Conservation (phyloP, 805 yeast genomes). For the Ogataea nakhonphanomensis region DNA sequence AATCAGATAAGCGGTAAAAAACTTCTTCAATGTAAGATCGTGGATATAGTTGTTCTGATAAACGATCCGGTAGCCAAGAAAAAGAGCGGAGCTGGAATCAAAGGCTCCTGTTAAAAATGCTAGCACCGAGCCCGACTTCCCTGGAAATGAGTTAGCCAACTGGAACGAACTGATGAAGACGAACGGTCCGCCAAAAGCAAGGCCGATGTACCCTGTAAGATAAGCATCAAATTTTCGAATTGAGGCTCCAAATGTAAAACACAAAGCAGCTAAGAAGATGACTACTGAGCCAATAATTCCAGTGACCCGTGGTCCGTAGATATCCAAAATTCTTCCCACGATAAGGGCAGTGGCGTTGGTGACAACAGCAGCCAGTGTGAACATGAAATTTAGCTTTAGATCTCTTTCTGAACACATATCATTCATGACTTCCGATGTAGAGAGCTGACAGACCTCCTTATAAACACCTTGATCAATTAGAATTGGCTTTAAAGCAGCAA, state of each 20-base stretch:
- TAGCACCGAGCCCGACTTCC: slow-evolving; percentile 72
- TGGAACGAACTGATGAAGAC: slow-evolving; percentile 89
- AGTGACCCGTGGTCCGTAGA: slow-evolving; percentile 74
- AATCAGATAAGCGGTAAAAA: slow-evolving; percentile 63
- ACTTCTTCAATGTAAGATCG: slow-evolving; percentile 45
- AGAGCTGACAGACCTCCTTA: slow-evolving; percentile 48
- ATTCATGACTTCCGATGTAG: not conserved
- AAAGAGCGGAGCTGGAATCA: slow-evolving; percentile 88
- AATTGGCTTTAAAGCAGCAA: slow-evolving; percentile 90
- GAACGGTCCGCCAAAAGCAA: slow-evolving; percentile 93
- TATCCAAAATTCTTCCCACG: slow-evolving; percentile 78
- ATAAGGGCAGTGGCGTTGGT: slow-evolving; percentile 81
- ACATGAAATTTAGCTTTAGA: slow-evolving; percentile 72
- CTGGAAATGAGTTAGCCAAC: slow-evolving; percentile 82
- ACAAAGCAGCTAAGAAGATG: slow-evolving; percentile 51
- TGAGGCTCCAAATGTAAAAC: slow-evolving; percentile 24
- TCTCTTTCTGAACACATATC: slow-evolving; percentile 70
- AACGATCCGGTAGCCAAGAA: slow-evolving; percentile 64
- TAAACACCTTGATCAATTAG: slow-evolving; percentile 77
- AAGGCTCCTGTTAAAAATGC: slow-evolving; percentile 92
- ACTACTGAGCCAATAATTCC: slow-evolving; percentile 70
- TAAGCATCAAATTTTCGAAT: slow-evolving; percentile 54
- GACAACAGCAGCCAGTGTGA: slow-evolving; percentile 81
- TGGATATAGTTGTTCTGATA: slow-evolving; percentile 45
- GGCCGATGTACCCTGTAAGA: slow-evolving; percentile 63